Percentiles rank a stretch among this genome's conserved stretches.
Conservation (phyloP, 1,139 yeast genomes). For the Nadsonia commutata region DNA sequence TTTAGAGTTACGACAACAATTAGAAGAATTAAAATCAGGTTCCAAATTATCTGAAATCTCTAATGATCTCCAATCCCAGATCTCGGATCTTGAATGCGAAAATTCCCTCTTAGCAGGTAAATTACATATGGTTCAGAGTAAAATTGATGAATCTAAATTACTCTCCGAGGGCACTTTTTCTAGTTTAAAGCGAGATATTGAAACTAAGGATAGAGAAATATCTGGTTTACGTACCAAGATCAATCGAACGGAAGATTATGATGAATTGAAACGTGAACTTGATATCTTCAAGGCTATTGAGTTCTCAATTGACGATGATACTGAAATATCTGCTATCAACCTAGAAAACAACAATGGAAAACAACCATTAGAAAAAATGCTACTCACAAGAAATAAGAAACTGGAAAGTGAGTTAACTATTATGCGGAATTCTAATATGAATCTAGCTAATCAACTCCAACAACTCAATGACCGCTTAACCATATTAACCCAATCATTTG, state of each 20-base stretch:
- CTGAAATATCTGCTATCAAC: conserved; percentile 13
- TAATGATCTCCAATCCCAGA: conserved; percentile 12
- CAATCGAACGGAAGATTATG: conserved; percentile 68
- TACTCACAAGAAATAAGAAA: conserved; percentile 45
- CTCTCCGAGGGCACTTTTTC: background rate
- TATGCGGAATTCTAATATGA: conserved; percentile 39
- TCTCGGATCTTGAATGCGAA: conserved; percentile 31
- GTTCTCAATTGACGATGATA: conserved; percentile 32
- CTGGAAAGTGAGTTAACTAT: conserved; percentile 47
- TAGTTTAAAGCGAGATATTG: conserved; percentile 4
- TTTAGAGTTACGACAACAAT: conserved; percentile 52
- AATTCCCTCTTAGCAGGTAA: conserved; percentile 17
- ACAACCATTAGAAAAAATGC: conserved; percentile 24
- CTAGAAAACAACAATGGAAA: conserved; percentile 21
- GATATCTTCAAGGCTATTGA: conserved; percentile 37
- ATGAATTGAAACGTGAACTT: conserved; percentile 65
- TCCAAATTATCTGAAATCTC: conserved; percentile 12
- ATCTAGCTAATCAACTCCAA: conserved; percentile 25
- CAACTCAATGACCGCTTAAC: conserved; percentile 27
- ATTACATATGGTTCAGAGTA: background rate
- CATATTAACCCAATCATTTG: conserved; percentile 29
- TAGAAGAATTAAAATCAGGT: conserved; percentile 39
- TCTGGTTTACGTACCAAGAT: conserved; percentile 37
- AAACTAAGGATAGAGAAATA: conserved; percentile 36
- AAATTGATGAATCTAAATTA: background rate